Evolutionary conservation across 176 grass and related monocot species (phyloP).

Genomic region (Poa annua): DNA sequence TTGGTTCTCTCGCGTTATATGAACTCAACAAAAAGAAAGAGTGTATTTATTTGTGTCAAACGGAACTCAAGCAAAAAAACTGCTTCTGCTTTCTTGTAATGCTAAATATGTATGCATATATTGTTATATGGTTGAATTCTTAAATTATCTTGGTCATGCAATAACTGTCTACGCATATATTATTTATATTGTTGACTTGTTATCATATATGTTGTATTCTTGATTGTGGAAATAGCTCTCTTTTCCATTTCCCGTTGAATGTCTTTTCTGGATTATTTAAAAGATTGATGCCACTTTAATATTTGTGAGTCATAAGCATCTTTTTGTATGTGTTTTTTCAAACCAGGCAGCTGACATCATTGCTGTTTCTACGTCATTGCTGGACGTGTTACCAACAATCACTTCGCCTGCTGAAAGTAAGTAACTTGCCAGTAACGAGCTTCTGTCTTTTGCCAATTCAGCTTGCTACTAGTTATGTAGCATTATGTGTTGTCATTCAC

Average conservation of each 20-base stretch:
- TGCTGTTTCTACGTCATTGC: conserved; percentile 70
- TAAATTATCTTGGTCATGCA: neutral
- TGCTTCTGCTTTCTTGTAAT: conserved; percentile 6
- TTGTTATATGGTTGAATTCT: conserved; percentile 3
- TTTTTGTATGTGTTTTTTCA: conserved; percentile 27
- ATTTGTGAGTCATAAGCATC: conserved; percentile 15
- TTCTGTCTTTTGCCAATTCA: conserved; percentile 1
- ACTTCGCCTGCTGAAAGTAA: conserved; percentile 54
- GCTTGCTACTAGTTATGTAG: conserved; percentile 23
- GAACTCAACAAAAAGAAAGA: neutral
- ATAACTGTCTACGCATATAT: neutral
- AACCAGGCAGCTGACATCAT: conserved; percentile 81
- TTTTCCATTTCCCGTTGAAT: conserved; percentile 3
- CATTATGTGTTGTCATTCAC: neutral
- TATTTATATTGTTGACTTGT: conserved; percentile 14
- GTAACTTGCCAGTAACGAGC: conserved; percentile 16
- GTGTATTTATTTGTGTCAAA: conserved; percentile 21
- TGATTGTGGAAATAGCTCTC: neutral
- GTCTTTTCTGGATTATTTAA: conserved; percentile 19
- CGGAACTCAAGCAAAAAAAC: neutral
- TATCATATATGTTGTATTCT: conserved; percentile 4
- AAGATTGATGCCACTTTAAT: conserved; percentile 3
- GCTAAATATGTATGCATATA: neutral
- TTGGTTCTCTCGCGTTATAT: conserved; percentile 4
- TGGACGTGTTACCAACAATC: conserved; percentile 70